Conservation (phyloP, 768 basidiomycete genomes). For the Cyclocybe cylindracea region DNA sequence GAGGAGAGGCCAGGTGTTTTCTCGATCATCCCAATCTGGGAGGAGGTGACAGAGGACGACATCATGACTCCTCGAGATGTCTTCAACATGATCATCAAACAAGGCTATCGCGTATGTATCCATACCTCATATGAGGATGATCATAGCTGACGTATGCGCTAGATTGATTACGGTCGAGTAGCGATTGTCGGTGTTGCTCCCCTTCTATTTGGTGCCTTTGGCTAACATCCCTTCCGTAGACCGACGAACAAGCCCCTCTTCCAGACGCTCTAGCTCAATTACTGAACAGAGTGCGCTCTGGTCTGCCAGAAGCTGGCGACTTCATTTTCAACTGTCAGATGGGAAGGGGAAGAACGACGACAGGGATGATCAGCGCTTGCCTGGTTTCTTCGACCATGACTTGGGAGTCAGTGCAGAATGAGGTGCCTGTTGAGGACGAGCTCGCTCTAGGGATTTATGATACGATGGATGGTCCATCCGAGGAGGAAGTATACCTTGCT, state of each 20-base stretch:
- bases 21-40: conserved; percentile 94
- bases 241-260: conserved; percentile 95
- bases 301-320: conserved; percentile 63
- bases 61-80: conserved; percentile 89
- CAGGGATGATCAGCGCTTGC: conserved; percentile 91
- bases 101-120: conserved; percentile 68
- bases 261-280: conserved; percentile 84
- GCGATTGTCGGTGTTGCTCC: conserved; percentile 69
- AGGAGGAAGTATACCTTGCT: conserved; percentile 87
- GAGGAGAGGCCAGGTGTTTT: conserved; percentile 91
- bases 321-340: conserved; percentile 98
- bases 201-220: not conserved
- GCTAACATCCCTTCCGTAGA: conserved; percentile 46
- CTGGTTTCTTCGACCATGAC: conserved; percentile 76
- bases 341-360: conserved; percentile 90
- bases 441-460: conserved; percentile 51
- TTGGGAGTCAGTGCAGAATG: conserved; percentile 51
- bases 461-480: conserved; percentile 78
- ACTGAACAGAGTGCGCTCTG: conserved; percentile 67
- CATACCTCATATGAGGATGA: not conserved
- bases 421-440: conserved; percentile 36
- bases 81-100: conserved; percentile 69
- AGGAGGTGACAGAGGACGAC: conserved; percentile 76
- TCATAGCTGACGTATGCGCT: not conserved
- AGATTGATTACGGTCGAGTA: conserved; percentile 88